These are phyloP conservation scores for Antitrichia curtipendula DNA, from an alignment of 225 moss, liverwort and hornwort genomes.

Conservation along the genomic window DNA sequence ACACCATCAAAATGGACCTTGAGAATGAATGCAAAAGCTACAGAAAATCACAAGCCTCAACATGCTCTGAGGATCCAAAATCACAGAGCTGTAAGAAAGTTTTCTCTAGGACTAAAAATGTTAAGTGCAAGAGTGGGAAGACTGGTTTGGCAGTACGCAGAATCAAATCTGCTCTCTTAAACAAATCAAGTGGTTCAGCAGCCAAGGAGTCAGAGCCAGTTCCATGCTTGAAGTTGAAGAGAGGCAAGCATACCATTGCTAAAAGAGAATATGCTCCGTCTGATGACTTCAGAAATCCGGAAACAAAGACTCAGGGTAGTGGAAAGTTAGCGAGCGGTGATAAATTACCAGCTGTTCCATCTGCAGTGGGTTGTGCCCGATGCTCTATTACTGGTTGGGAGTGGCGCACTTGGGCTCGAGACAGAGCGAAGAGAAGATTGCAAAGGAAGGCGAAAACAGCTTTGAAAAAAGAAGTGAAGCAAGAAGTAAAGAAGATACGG, in stretches of 20 bases:
- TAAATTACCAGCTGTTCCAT: not conserved
- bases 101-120: conserved; percentile 10
- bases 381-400: conserved; percentile 33
- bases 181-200: not conserved
- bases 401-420: conserved; percentile 37
- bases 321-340: not conserved
- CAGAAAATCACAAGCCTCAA: not conserved
- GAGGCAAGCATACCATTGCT: not conserved
- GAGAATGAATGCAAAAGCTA: not conserved
- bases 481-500: conserved; percentile 14
- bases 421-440: conserved; percentile 31
- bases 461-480: conserved; percentile 6
- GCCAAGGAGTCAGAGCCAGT: not conserved
- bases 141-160: not conserved
- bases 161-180: not conserved
- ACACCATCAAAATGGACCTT: not conserved
- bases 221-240: not conserved
- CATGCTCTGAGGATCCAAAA: not conserved
- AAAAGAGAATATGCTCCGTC: not conserved
- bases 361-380: conserved; percentile 28
- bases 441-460: conserved; percentile 14
- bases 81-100: not conserved
- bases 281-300: not conserved
- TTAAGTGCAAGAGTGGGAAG: not conserved
- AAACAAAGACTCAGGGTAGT: not conserved